Conservation (phyloP, 371 early-diverging fungal genomes). For the Mortierella sp. region DNA sequence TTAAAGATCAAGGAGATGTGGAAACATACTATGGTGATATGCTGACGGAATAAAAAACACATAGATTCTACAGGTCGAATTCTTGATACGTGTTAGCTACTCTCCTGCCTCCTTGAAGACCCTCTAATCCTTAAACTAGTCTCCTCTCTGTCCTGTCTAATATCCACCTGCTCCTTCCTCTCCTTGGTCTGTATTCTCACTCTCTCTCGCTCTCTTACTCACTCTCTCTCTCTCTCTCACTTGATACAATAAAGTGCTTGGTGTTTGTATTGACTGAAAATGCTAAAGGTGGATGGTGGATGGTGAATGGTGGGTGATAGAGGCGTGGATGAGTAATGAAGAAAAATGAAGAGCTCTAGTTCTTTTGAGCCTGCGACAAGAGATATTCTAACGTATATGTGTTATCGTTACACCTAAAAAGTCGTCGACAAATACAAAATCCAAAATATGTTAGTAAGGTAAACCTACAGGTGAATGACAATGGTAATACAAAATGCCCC, state of each 20-base stretch:
- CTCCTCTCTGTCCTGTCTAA: not conserved
- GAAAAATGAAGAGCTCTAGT: constrained; percentile 11
- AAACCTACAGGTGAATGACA: not conserved
- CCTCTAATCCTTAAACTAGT: not conserved
- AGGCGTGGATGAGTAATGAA: constrained; percentile 7
- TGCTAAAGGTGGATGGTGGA: not conserved
- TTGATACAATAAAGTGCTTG: not conserved
- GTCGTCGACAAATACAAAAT: not conserved
- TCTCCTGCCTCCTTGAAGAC: not conserved
- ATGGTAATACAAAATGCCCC: not conserved
- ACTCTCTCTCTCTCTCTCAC: not conserved
- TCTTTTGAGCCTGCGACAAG: constrained; percentile 56
- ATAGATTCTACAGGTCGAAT: not conserved
- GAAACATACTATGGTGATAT: too few species aligned
- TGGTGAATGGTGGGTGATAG: not conserved
- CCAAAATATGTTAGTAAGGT: not conserved
- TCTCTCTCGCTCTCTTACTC: not conserved
- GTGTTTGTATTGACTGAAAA: constrained; percentile 15
- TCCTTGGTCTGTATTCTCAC: not conserved
- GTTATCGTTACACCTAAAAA: constrained; percentile 84
- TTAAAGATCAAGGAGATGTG: too few species aligned
- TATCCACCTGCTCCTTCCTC: not conserved
- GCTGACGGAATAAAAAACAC: not conserved
- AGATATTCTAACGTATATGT: constrained; percentile 84
- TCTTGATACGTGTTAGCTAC: not conserved